phyloP scores from a whole-genome alignment of 2,329 filamentous ascomycete species.

The Aschersonia sp. region DNA sequence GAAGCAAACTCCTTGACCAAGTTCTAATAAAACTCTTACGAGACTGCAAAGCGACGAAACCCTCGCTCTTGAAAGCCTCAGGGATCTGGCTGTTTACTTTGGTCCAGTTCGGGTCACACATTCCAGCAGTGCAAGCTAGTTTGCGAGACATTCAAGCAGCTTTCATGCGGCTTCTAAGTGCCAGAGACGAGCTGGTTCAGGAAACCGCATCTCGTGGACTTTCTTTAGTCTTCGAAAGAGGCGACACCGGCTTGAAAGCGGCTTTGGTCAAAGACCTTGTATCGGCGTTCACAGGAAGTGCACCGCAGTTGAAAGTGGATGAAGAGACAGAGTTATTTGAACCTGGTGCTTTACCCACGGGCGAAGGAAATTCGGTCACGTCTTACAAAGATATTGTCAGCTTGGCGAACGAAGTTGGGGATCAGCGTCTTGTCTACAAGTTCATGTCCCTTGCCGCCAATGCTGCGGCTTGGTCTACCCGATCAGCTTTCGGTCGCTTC shows the following conservation, averaged over 20 bases:
- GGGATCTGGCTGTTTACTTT: slow-evolving; percentile 91
- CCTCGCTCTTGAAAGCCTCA: slow-evolving; percentile 77
- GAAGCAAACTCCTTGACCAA: slow-evolving; percentile 27
- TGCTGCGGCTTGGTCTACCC: slow-evolving; percentile 93
- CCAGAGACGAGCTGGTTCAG: slow-evolving; percentile 87
- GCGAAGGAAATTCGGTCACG: slow-evolving; percentile 76
- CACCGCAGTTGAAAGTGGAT: slow-evolving; percentile 65
- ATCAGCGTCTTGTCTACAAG: slow-evolving; percentile 90
- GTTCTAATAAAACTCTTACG: slow-evolving; percentile 60
- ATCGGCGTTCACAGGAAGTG: slow-evolving; percentile 70
- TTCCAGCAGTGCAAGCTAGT: slow-evolving; percentile 57
- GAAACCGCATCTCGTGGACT: slow-evolving; percentile 87
- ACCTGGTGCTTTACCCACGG: slow-evolving; percentile 75
- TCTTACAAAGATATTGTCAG: slow-evolving; percentile 97
- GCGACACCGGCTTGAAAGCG: slow-evolving; percentile 65
- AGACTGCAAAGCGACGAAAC: slow-evolving; percentile 75
- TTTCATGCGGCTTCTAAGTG: slow-evolving; percentile 77
- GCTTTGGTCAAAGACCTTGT: slow-evolving; percentile 80
- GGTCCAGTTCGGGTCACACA: slow-evolving; percentile 76
- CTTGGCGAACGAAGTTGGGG: slow-evolving; percentile 89
- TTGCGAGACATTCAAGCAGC: slow-evolving; percentile 70
- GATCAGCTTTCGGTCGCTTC: slow-evolving; percentile 88
- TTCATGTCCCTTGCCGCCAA: slow-evolving; percentile 97
- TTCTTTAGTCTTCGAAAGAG: slow-evolving; percentile 87
- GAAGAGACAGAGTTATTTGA: slow-evolving; percentile 90